phyloP scores from a whole-genome alignment of 179 eudicot genomes.

The Gypsophila paniculata region DNA sequence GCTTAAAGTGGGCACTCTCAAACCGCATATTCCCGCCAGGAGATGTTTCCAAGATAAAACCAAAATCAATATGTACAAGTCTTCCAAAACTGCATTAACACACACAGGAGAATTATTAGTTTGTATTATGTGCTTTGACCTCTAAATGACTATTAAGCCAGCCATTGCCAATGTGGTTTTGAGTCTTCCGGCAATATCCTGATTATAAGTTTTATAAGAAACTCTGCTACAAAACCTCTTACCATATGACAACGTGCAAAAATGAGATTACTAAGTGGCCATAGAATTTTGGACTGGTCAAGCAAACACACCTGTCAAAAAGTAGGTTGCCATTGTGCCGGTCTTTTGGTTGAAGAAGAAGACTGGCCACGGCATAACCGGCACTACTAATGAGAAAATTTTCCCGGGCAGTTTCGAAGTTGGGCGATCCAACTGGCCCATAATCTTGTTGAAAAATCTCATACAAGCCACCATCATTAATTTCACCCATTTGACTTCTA shows the following conservation, averaged over 20 bases:
- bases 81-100: constrained; percentile 70
- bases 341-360: constrained; percentile 96
- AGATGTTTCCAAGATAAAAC: constrained; percentile 95
- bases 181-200: not conserved
- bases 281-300: not conserved
- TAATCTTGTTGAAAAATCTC: constrained; percentile 97
- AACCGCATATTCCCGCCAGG: constrained; percentile 98
- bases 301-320: constrained; percentile 69
- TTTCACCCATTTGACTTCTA: constrained; percentile 99
- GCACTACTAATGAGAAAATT: constrained; percentile 96
- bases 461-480: constrained; percentile 94
- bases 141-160: not conserved
- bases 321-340: constrained; percentile 98
- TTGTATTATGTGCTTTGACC: not conserved
- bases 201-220: not conserved
- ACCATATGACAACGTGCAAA: not conserved
- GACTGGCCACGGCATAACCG: constrained; percentile 99
- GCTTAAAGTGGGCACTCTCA: constrained; percentile 96
- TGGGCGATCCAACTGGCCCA: constrained; percentile 90
- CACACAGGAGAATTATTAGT: constrained; percentile 2
- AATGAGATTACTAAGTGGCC: constrained; percentile 10
- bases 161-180: not conserved
- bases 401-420: constrained; percentile 92
- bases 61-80: constrained; percentile 98
- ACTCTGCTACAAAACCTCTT: not conserved